Evolutionary conservation across 805 yeast genomes (phyloP).

Genomic region (Nakazawaea populi): DNA sequence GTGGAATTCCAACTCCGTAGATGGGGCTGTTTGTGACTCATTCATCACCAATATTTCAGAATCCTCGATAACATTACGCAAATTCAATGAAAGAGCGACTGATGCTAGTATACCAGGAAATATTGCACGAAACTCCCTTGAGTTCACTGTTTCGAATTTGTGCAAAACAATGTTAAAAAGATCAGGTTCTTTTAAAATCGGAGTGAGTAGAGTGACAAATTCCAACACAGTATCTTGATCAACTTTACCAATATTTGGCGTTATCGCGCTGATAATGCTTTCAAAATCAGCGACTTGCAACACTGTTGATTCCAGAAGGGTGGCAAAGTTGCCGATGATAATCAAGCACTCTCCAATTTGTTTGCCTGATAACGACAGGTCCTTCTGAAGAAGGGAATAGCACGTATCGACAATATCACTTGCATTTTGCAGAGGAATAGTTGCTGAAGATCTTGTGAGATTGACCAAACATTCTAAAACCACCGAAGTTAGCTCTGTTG

Average conservation of each 20-base stretch:
- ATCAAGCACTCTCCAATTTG: not conserved
- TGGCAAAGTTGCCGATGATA: not conserved
- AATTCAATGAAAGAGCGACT: constrained; percentile 19
- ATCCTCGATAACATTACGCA: constrained; percentile 9
- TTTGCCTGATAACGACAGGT: not conserved
- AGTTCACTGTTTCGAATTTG: not conserved
- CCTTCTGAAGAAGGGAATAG: not conserved
- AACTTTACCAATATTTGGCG: not conserved
- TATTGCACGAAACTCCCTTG: not conserved
- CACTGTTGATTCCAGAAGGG: not conserved
- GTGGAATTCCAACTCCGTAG: constrained; percentile 1
- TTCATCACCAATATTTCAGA: constrained; percentile 1
- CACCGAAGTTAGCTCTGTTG: not conserved
- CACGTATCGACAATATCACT: not conserved
- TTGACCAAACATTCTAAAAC: constrained; percentile 3
- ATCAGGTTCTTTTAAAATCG: not conserved
- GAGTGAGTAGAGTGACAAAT: not conserved
- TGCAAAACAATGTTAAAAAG: not conserved
- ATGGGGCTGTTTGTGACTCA: not conserved
- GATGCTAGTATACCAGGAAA: constrained; percentile 22
- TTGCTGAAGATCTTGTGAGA: not conserved
- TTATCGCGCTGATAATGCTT: not conserved
- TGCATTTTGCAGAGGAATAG: not conserved
- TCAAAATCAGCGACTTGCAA: not conserved
- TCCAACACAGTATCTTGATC: not conserved